Conservation (phyloP, 2,329 filamentous ascomycete species). For the Neoarthrinium moseri region DNA sequence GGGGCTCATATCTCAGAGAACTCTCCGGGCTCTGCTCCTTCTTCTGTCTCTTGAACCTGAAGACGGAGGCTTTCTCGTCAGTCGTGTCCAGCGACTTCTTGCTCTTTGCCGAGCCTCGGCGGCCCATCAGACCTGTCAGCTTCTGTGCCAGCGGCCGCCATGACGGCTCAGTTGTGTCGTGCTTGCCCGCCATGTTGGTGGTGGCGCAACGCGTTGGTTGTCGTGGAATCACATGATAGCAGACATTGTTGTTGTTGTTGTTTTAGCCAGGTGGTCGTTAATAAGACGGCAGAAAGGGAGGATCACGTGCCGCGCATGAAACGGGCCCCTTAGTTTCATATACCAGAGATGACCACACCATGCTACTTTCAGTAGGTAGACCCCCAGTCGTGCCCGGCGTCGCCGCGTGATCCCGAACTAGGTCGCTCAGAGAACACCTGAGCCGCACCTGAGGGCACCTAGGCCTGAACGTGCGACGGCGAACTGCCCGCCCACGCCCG, state of each 20-base stretch:
- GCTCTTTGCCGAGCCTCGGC: constrained; percentile 9
- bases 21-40: constrained; percentile 6
- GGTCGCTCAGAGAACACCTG: too few species aligned
- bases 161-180: constrained; percentile 11
- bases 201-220: not conserved
- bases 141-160: constrained; percentile 12
- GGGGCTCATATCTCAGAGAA: constrained; percentile 11
- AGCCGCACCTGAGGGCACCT: too few species aligned
- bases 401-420: too few species aligned
- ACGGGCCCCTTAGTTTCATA: constrained; percentile 7
- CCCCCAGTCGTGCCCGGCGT: too few species aligned
- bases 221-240: constrained; percentile 3
- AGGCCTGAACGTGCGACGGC: too few species aligned
- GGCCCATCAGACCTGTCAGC: constrained; percentile 13
- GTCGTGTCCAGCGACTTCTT: constrained; percentile 1
- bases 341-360: too few species aligned
- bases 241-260: constrained; percentile 1
- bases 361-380: too few species aligned
- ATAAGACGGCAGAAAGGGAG: not conserved
- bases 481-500: too few species aligned
- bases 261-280: not conserved
- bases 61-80: constrained; percentile 9
- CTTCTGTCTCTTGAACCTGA: constrained; percentile 12
- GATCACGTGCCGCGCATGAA: not conserved
- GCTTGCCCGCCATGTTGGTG: constrained; percentile 11